Conservation (phyloP, 352 stramenopile species). For the Pythium apleroticum region DNA sequence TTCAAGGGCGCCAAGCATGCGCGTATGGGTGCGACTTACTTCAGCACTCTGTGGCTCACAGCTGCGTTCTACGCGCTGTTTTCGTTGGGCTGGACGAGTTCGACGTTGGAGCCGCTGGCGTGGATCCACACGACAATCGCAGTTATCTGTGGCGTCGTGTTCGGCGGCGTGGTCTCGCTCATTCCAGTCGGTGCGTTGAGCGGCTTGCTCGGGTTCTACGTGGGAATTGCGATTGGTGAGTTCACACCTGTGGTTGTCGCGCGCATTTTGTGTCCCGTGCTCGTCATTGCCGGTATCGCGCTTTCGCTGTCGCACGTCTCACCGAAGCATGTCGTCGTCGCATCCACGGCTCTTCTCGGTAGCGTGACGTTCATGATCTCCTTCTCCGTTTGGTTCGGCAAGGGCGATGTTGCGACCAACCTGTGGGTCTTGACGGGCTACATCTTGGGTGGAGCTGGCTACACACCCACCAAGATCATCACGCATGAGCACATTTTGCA, state of each 20-base stretch:
- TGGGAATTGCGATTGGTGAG: constrained; percentile 56
- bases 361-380: constrained; percentile 65
- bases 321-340: constrained; percentile 62
- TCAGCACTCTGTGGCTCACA: constrained; percentile 58
- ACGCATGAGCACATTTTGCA: constrained; percentile 56
- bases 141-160: constrained; percentile 66
- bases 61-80: constrained; percentile 74
- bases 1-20: constrained; percentile 56
- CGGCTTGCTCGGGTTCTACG: constrained; percentile 66
- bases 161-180: constrained; percentile 67
- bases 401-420: constrained; percentile 61
- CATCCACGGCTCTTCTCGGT: constrained; percentile 67
- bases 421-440: constrained; percentile 68
- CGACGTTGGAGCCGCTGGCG: constrained; percentile 33
- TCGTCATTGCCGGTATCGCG: constrained; percentile 44
- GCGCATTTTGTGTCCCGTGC: constrained; percentile 49
- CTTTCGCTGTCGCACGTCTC: constrained; percentile 43
- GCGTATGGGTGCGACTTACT: constrained; percentile 54
- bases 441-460: constrained; percentile 55
- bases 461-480: constrained; percentile 50
- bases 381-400: constrained; percentile 67
- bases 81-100: constrained; percentile 35
- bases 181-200: constrained; percentile 57
- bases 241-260: constrained; percentile 67
- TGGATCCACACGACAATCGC: constrained; percentile 74